Conservation (phyloP, 2,329 filamentous ascomycete species). For the Knufia fluminis region DNA sequence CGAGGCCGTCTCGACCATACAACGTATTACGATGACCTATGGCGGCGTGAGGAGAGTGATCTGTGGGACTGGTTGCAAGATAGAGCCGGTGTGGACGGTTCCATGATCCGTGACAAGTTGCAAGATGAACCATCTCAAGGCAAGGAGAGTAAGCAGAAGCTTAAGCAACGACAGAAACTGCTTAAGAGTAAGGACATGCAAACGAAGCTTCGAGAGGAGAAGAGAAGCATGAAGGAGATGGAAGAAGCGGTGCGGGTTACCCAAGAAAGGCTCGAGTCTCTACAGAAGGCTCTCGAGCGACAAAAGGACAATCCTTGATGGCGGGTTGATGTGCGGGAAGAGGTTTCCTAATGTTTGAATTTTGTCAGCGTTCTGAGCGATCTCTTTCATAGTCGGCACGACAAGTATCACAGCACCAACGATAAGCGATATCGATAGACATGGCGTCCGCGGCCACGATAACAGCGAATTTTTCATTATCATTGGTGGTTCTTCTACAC, state of each 20-base stretch:
- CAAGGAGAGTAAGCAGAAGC: conserved; percentile 17
- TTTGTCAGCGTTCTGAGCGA: not conserved
- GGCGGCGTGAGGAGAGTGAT: conserved; percentile 76
- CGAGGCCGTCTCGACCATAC: conserved; percentile 48
- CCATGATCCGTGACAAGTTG: conserved; percentile 28
- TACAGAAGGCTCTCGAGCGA: conserved; percentile 64
- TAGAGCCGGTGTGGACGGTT: conserved; percentile 61
- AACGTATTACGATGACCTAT: conserved; percentile 86
- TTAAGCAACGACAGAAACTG: conserved; percentile 24
- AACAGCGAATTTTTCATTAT: not conserved
- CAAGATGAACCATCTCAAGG: conserved; percentile 21
- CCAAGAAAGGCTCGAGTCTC: conserved; percentile 67
- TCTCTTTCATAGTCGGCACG: not conserved
- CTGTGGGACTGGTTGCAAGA: conserved; percentile 93
- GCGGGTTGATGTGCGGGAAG: not conserved
- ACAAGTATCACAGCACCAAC: not conserved
- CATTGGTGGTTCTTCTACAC: no score
- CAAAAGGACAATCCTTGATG: conserved; percentile 10
- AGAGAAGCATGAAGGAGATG: conserved; percentile 64
- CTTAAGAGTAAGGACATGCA: conserved; percentile 39
- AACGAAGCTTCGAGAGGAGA: conserved; percentile 51
- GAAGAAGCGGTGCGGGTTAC: conserved; percentile 75
- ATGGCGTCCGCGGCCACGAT: not conserved
- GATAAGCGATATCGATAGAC: not conserved
- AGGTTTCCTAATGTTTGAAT: not conserved